Evolutionary conservation across 73 alveolate genomes (phyloP), one percentile per base, ranked within the genome.

Genomic region (Paramecium sonneborni): DNA sequence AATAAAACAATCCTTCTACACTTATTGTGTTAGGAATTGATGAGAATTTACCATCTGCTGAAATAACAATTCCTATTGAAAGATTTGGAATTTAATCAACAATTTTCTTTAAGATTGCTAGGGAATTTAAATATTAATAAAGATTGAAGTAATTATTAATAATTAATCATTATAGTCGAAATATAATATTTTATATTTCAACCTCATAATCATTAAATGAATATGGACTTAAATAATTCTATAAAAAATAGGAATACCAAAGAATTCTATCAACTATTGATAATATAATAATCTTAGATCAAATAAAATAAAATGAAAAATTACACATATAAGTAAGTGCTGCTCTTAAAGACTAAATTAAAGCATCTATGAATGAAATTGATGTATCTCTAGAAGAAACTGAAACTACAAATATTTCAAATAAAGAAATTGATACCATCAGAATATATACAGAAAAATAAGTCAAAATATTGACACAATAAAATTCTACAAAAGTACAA

Each of bases 21-120:
- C 44, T 72, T 1, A 20, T 72, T 72, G 86, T 72, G 38, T 38
- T 72, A 15, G 57, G 57, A 21, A 21, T 72, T 8, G 86, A 72
- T 72, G 57, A 32, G 5, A 37, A 72, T 72, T 72, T 72, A 37
- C 86, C 86, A 0, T 72, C 86, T 14, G 86, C 86, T n/a, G 86
- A 72, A 72, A 72, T 72, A 20, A 37, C 44, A 9, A 23, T 38
- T 41, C 86, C 55, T 7, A 35, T 38, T 1, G 23, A 72, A 32
- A 38, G 35, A 72, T 72, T 72, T n/a, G 55, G 57, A 10, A 28
- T 28, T 15, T 37, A 72, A 72, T 34, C 44, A 23, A 23, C 84
- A 0, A 62, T 62, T 28, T 72, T 72, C 48, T 72, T 72, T 72
- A 72, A 37, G 24, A 35, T 72, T 15, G 57, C 57, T 1, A 32